Evolutionary conservation across 2,329 filamentous ascomycete genomes (phyloP).

Genomic region (Scopulariopsis brevicaulis): DNA sequence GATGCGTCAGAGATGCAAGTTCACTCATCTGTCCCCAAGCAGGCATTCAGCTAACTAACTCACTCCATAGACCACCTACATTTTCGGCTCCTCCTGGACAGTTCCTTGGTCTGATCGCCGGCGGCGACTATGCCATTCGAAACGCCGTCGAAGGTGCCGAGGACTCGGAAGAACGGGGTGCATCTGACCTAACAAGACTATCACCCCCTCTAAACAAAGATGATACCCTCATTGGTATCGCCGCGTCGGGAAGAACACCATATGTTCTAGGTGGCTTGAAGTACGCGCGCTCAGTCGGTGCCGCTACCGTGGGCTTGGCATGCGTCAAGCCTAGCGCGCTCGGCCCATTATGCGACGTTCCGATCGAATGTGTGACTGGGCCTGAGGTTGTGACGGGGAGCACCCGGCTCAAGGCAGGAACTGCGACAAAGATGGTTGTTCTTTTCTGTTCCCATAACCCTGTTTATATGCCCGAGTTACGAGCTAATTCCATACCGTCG

Average conservation of each 20-base stretch:
- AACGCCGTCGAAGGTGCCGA: constrained; percentile 11
- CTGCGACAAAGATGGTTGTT: constrained; percentile 27
- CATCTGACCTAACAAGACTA: constrained; percentile 5
- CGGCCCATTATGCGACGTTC: constrained; percentile 10
- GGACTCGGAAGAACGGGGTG: constrained; percentile 7
- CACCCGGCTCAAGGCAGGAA: constrained; percentile 31
- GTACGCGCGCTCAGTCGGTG: constrained; percentile 21
- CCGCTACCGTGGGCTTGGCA: constrained; percentile 23
- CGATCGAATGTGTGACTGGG: constrained; percentile 26
- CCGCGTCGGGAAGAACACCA: constrained; percentile 9
- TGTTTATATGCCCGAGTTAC: not conserved
- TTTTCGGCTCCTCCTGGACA: constrained; percentile 10
- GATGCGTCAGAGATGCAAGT: not conserved
- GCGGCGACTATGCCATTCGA: constrained; percentile 8
- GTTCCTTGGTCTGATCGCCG: constrained; percentile 8
- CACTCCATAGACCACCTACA: constrained; percentile 6
- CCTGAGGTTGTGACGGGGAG: constrained; percentile 32
- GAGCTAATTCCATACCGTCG: not conserved
- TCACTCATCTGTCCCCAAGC: not conserved
- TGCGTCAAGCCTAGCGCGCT: constrained; percentile 22
- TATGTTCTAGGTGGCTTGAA: constrained; percentile 12
- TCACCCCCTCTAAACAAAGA: constrained; percentile 3
- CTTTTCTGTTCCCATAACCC: not conserved
- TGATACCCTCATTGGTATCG: constrained; percentile 10
- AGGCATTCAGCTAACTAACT: not conserved